Conservation (phyloP, 2,329 filamentous ascomycete species). For the Emmonsiellopsis sp. region DNA sequence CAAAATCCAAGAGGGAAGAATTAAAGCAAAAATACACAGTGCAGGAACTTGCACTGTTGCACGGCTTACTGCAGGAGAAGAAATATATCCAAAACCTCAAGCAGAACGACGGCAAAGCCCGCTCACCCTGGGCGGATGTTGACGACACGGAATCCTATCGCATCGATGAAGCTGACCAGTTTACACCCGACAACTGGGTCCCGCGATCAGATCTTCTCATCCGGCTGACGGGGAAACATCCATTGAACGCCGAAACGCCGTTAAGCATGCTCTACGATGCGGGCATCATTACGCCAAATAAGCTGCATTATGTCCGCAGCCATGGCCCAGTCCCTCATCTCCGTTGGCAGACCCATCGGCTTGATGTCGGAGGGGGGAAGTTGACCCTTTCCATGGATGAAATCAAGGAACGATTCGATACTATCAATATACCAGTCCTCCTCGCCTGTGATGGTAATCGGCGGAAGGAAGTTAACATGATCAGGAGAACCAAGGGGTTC, state of each 20-base stretch:
- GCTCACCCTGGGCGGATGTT: slow-evolving; percentile 26
- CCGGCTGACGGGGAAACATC: slow-evolving; percentile 44
- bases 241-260: slow-evolving; percentile 41
- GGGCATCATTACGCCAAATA: slow-evolving; percentile 43
- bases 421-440: slow-evolving; percentile 40
- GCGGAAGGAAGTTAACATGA: slow-evolving; percentile 44
- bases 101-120: slow-evolving; percentile 34
- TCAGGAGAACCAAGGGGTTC: slow-evolving; percentile 41
- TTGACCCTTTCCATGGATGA: slow-evolving; percentile 36
- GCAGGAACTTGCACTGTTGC: slow-evolving; percentile 36
- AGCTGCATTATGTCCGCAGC: slow-evolving; percentile 44
- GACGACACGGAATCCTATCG: slow-evolving; percentile 17
- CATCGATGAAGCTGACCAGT: slow-evolving; percentile 43
- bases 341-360: slow-evolving; percentile 40
- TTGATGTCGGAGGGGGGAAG: slow-evolving; percentile 36
- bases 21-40: slow-evolving; percentile 28
- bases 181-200: slow-evolving; percentile 46
- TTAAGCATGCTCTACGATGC: slow-evolving; percentile 35
- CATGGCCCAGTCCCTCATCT: slow-evolving; percentile 45
- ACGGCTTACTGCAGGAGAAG: slow-evolving; percentile 35
- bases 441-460: slow-evolving; percentile 44
- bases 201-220: slow-evolving; percentile 39
- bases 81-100: slow-evolving; percentile 32
- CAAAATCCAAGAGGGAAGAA: slow-evolving; percentile 14
- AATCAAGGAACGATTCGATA: slow-evolving; percentile 32